These are phyloP conservation scores for Leccinum pallidistipes DNA, from an alignment of 1,284 basidiomycete species.

Conservation along the genomic window DNA sequence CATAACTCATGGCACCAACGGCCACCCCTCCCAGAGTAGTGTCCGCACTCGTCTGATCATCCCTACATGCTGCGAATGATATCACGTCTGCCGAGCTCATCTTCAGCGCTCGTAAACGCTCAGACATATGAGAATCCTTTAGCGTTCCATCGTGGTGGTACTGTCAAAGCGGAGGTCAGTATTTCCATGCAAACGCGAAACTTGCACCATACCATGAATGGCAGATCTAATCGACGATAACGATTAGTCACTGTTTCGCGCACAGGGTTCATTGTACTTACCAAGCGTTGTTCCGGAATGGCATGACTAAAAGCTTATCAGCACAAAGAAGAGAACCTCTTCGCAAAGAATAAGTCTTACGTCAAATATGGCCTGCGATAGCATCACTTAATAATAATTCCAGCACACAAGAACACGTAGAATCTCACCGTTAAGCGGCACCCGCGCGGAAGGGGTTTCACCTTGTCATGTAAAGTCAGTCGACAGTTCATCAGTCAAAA, in stretches of 20 bases:
- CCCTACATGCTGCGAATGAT: slow-evolving; percentile 75
- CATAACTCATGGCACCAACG: slow-evolving; percentile 75
- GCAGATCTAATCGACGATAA: slow-evolving; percentile 46
- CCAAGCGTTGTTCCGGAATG: slow-evolving; percentile 32
- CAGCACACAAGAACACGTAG: neutral
- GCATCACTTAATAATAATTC: neutral
- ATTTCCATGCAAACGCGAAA: neutral
- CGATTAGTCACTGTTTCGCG: neutral
- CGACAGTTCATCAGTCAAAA: neutral
- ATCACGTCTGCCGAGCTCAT: slow-evolving; percentile 53
- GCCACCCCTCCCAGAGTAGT: slow-evolving; percentile 50
- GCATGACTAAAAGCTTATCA: slow-evolving; percentile 23
- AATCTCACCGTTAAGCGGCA: slow-evolving; percentile 69
- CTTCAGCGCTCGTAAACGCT: slow-evolving; percentile 36
- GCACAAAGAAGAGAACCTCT: neutral
- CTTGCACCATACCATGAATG: slow-evolving; percentile 51
- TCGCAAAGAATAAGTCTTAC: slow-evolving; percentile 39
- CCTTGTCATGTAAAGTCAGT: slow-evolving; percentile 37
- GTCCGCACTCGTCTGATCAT: slow-evolving; percentile 71
- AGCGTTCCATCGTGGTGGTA: slow-evolving; percentile 61
- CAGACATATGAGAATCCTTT: slow-evolving; percentile 49
- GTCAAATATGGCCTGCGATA: slow-evolving; percentile 63
- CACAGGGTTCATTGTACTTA: slow-evolving; percentile 3
- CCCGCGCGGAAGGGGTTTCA: slow-evolving; percentile 55
- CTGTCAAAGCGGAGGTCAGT: slow-evolving; percentile 34